phyloP scores from a whole-genome alignment of 345 rosid genomes.

The Bretschneidera sinensis region DNA sequence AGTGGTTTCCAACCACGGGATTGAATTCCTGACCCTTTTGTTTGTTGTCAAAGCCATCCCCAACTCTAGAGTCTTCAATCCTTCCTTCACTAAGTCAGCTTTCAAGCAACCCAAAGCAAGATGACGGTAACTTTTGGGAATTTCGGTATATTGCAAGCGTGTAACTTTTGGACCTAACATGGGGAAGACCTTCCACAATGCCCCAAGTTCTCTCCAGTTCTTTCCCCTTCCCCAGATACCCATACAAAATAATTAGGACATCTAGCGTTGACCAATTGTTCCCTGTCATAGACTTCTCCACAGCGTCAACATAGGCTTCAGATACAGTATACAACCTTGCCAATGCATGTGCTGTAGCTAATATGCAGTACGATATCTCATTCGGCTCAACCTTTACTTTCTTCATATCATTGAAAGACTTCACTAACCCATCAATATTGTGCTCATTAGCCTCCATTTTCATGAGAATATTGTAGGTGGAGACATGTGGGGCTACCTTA shows the following conservation, averaged over 20 bases:
- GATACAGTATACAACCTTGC: conserved; percentile 78
- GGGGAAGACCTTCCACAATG: conserved; percentile 46
- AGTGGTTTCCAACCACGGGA: conserved; percentile 89
- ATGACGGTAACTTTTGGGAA: conserved; percentile 73
- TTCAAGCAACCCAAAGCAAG: conserved; percentile 88
- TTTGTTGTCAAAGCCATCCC: conserved; percentile 41
- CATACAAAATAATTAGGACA: conserved; percentile 67
- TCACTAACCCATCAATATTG: conserved; percentile 58
- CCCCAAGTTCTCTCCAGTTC: conserved; percentile 65
- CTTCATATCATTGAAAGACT: conserved; percentile 62
- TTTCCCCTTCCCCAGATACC: conserved; percentile 58
- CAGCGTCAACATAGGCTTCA: conserved; percentile 71
- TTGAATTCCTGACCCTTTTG: conserved; percentile 53
- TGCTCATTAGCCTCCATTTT: conserved; percentile 87
- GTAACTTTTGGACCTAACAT: conserved; percentile 61
- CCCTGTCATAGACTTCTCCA: conserved; percentile 63
- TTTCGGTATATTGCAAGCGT: conserved; percentile 63
- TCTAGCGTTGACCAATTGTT: conserved; percentile 88
- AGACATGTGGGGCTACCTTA: conserved; percentile 71
- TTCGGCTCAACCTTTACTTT: conserved; percentile 56
- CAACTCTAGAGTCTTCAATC: conserved; percentile 60
- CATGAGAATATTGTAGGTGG: conserved; percentile 85
- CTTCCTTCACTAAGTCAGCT: conserved; percentile 54
- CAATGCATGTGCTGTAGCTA: conserved; percentile 80
- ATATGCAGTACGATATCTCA: conserved; percentile 78